These are phyloP conservation scores for Fonsecaea multimorphosa DNA, from an alignment of 2,329 filamentous ascomycete genomes.

Conservation along the genomic window DNA sequence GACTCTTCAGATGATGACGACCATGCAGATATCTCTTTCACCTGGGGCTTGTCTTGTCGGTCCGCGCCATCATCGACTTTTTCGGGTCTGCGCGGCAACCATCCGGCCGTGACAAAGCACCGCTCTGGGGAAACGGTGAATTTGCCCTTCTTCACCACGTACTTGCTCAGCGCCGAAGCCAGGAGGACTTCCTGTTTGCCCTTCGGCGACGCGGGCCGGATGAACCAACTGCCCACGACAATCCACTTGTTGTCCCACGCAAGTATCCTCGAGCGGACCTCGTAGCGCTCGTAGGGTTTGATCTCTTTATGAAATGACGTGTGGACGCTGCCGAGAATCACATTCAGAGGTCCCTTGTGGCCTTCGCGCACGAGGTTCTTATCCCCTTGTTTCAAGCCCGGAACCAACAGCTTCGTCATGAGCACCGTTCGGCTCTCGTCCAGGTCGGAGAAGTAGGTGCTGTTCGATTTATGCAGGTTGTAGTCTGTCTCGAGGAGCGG, in stretches of 20 bases:
- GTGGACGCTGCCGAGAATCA: slow-evolving; percentile 74
- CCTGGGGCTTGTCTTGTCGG: slow-evolving; percentile 2
- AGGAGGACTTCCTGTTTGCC: slow-evolving; percentile 63
- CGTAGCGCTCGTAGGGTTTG: slow-evolving; percentile 69
- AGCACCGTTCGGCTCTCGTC: slow-evolving; percentile 79
- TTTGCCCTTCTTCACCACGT: slow-evolving; percentile 80
- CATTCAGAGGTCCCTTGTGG: slow-evolving; percentile 57
- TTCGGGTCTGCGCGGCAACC: slow-evolving; percentile 75
- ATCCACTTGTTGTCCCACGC: slow-evolving; percentile 83
- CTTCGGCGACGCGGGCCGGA: slow-evolving; percentile 54
- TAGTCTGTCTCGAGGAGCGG: slow-evolving; percentile 82
- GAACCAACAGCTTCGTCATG: slow-evolving; percentile 70
- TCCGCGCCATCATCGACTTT: slow-evolving; percentile 47
- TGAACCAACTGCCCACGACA: slow-evolving; percentile 76
- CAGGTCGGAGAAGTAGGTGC: slow-evolving; percentile 63
- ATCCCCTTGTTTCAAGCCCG: slow-evolving; percentile 58
- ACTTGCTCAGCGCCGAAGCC: slow-evolving; percentile 76
- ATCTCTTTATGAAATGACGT: slow-evolving; percentile 79
- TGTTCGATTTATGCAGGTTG: slow-evolving; percentile 69
- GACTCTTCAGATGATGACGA: slow-evolving; percentile 18
- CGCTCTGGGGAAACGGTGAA: slow-evolving; percentile 84
- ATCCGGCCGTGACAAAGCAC: slow-evolving; percentile 70
- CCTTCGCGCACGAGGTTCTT: slow-evolving; percentile 58
- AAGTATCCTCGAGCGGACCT: slow-evolving; percentile 74
- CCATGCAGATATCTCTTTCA: not conserved